Base-by-base conservation (phyloP, 768 basidiomycete genomes). In the Paxillus rubicundulus region DNA sequence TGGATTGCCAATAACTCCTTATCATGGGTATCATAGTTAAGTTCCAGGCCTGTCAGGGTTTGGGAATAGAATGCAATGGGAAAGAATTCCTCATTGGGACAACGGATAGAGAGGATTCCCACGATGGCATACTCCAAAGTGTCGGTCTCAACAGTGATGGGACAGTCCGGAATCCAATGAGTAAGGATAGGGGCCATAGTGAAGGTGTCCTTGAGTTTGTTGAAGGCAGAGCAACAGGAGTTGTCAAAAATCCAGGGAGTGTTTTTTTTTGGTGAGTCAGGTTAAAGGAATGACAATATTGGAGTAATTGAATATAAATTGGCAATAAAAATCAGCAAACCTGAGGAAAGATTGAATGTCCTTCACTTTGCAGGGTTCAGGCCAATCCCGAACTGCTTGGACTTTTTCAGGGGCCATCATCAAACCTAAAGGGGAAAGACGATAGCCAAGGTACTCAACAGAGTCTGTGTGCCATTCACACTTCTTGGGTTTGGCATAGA, bases 221-320 rank as follows among this genome's bases (percentile, higher is more conserved):
- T 43, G 53, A 70, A 70, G 4, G 62, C 44, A 14, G 47, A 27
- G 5, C 38, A 39, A 45, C 53, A 54, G 9, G 38, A 16, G 7
- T 45, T 9, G 28, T 45, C 32, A 41, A 62, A 67, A 38, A 60
- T 39, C 43, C 42, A 63, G 0, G 50, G 47, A 20, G 48, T 30
- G 36, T n/a, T 47, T 20, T 45, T 71, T 71, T 14, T 55, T 45
- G 10, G 65, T 70, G 8, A 72, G 60, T 1, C 39, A 37, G 14
- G 58, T 71, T 8, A 74, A 54, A 2, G 65, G 67, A 33, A 71
- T n/a, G n/a, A 62, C 58, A 38, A 72, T 68, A 18, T 52, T 16
- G n/a, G 73, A 69, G 61, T 67, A 77, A 33, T 63, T 49, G 28
- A 50, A 37, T 28, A 74, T 68, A 53, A 73, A 73, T 1, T 60